A percentile compares a stretch with the other conserved stretches of the same genome.
These are phyloP conservation scores for Davidsoniella australis DNA, from an alignment of 2,329 filamentous ascomycete genomes.

Conservation along the genomic window DNA sequence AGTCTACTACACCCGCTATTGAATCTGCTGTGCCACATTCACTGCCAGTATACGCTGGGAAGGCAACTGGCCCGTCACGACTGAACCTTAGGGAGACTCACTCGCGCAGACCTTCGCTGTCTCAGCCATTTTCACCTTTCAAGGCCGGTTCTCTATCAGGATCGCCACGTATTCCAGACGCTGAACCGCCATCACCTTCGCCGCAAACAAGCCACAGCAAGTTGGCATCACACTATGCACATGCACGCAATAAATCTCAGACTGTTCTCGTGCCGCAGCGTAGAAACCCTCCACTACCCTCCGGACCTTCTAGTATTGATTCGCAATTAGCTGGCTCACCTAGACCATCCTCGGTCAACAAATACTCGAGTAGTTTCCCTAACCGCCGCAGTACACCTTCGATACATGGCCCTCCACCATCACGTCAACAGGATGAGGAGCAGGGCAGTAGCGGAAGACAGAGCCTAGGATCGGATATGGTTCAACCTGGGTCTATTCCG, in stretches of 20 bases:
- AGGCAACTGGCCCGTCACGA: constrained; percentile 4
- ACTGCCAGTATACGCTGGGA: constrained; percentile 25
- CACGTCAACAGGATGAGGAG: constrained; percentile 50
- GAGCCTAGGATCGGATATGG: constrained; percentile 52
- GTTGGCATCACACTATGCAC: constrained; percentile 5
- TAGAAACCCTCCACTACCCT: constrained; percentile 18
- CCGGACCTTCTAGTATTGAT: constrained; percentile 28
- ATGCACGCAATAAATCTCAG: constrained; percentile 11
- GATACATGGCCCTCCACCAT: constrained; percentile 44
- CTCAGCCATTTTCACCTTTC: constrained; percentile 84
- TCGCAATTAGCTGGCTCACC: constrained; percentile 60
- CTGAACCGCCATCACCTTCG: constrained; percentile 34
- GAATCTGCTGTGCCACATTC: constrained; percentile 33
- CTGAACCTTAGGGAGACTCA: constrained; percentile 7
- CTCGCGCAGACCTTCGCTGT: constrained; percentile 56
- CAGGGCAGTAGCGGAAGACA: constrained; percentile 67
- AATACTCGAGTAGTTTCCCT: constrained; percentile 88
- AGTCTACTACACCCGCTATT: constrained; percentile 17
- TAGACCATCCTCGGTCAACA: constrained; percentile 57
- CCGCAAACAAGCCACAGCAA: constrained; percentile 28
- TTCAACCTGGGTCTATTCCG: constrained; percentile 61
- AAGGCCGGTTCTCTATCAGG: constrained; percentile 91
- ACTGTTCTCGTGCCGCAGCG: constrained; percentile 13
- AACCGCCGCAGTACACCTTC: constrained; percentile 67
- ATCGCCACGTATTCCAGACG: constrained; percentile 45